These are phyloP conservation scores for Prosopis cineraria DNA, from an alignment of 306 rosid genomes.

Conservation along the genomic window DNA sequence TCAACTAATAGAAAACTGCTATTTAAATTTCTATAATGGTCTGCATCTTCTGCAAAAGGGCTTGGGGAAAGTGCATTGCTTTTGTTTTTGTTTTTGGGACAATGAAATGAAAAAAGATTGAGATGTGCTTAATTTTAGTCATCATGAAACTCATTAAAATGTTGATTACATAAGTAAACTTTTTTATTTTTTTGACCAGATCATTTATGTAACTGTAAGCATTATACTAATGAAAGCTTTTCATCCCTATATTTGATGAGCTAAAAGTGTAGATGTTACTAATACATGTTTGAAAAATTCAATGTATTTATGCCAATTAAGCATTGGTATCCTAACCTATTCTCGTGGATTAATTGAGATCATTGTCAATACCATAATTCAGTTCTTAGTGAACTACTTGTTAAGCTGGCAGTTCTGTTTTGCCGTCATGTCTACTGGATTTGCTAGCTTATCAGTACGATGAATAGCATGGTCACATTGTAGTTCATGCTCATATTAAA, in stretches of 20 bases:
- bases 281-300: background rate
- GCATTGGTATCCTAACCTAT: background rate
- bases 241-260: background rate
- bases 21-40: background rate
- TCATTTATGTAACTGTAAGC: background rate
- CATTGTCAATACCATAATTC: background rate
- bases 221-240: background rate
- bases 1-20: background rate
- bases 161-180: no score
- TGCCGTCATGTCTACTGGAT: background rate
- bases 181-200: no score
- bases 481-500: background rate
- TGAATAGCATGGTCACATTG: background rate
- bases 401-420: background rate
- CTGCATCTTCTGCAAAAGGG: background rate
- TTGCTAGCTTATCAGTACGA: background rate
- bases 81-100: background rate
- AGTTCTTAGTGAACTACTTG: background rate
- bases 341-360: background rate
- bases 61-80: background rate
- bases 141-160: background rate
- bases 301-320: background rate
- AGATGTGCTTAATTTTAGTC: background rate
- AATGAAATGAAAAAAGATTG: background rate
- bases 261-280: background rate